Base-by-base conservation (phyloP, 2,329 filamentous ascomycete genomes). In the Mollisia scopiformis region DNA sequence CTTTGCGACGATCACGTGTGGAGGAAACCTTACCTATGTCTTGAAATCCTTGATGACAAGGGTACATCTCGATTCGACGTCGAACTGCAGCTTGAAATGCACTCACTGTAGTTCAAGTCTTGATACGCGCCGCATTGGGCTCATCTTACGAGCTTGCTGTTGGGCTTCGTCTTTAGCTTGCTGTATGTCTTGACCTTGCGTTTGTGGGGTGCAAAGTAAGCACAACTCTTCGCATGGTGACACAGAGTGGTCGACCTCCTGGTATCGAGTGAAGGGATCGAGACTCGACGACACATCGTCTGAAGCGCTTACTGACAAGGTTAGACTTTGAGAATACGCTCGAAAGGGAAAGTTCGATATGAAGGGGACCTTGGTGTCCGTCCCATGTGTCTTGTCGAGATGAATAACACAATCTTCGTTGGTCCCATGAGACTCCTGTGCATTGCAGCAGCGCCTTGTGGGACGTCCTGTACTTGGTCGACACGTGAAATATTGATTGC, bases 401-500 rank as follows among this genome's bases (percentile, higher is more conserved):
- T 57, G 57, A 57, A 59, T 43, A 25, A 25, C 39, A 47, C 23
- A 43, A 54, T 51, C 47, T 35, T 61, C 31, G 31, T 55, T 54
- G 49, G 49, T 57, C 54, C 46, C 46, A 50, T 52, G 53, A 53
- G 52, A 37, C 39, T 50, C 52, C 58, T 30, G 35, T 21, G 27
- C 31, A 19, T 16, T 50, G 47, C 47, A 30, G 47, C 35, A 14
- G 21, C 53, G 31, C 47, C 46, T 27, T 13, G 54, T 53, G 39
- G 46, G 16, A 52, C 54, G 28, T 6, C 41, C 46, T 37, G 46
- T 43, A 58, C 52, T 54, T 60, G 49, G 43, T 51, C 50, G 53
- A 55, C 58, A 61, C 50, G 61, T 63, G 57, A 61, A 59, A 33
- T 55, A 23, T 51, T 33, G 39, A 58, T 61, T 56, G 49, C 14